Base-by-base conservation (phyloP, 495 filamentous ascomycete genomes). In the Viridothelium virens region DNA sequence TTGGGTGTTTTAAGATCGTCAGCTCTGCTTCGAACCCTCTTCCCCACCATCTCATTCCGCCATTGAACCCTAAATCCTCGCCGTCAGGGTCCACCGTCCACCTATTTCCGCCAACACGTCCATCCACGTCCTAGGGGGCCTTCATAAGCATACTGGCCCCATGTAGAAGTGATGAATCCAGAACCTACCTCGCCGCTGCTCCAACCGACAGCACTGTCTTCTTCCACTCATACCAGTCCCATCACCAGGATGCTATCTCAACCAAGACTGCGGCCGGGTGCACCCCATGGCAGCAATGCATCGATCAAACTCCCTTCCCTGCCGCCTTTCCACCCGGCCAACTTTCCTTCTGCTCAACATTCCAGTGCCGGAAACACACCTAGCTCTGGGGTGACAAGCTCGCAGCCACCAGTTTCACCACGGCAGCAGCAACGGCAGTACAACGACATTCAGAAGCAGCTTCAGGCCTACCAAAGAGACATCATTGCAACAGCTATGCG, bases 321-420 rank as follows among this genome's bases (percentile, higher is more conserved):
- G 16, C 77, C 77, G n/a, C 74, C 75, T 34, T 79, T 78, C 70
- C 77, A 79, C 64, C 77, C 77, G 1, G 75, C 76, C 59, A 77
- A 77, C 68, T 79, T 70, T 65, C 70, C 74, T 10, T 71, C 72
- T 2, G 67, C 72, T 12, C 71, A 74, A 25, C 47, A 36, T 50
- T 73, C 72, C 38, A 74, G 71, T 65, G 41, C 63, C 0, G 65
- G 71, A 44, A 66, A 31, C 10, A 76, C 75, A 0, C 72, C 76
- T 18, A 67, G 65, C 14, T 65, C 72, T 3, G 71, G 68, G 33
- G 61, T 62, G 10, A 72, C 63, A 61, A 70, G 66, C 34, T 68
- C 73, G 38, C 36, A 38, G 4, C 46, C 63, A 25, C 67, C 75
- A 3, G 38, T 69, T 36, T 74, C 74, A 10, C 76, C 75, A 4